Evolutionary conservation across 495 filamentous ascomycete species (phyloP).

Genomic region (Aspergillus haitiensis): DNA sequence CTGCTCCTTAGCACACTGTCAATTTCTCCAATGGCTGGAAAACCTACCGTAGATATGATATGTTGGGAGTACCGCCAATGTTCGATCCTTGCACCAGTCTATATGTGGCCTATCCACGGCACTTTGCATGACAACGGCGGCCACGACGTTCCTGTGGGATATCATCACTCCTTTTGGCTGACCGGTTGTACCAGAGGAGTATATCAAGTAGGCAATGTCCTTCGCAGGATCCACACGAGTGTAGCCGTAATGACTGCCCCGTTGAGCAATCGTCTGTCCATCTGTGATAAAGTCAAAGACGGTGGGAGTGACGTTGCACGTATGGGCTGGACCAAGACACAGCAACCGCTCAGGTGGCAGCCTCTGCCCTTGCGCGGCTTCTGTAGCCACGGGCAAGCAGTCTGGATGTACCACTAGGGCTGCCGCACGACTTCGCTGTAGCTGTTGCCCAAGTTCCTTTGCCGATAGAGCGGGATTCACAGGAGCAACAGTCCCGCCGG

Average conservation of each 20-base stretch:
- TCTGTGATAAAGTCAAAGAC: too few relatives aligned
- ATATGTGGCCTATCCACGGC: slow-evolving; percentile 58
- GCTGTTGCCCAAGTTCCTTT: slow-evolving; percentile 77
- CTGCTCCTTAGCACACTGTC: slow-evolving; percentile 12
- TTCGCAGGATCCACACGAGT: slow-evolving; percentile 31
- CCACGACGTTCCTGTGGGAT: slow-evolving; percentile 71
- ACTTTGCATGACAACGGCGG: slow-evolving; percentile 57
- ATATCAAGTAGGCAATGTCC: slow-evolving; percentile 64
- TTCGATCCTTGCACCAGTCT: slow-evolving; percentile 57
- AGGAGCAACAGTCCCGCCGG: slow-evolving; percentile 71
- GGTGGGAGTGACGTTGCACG: too few relatives aligned
- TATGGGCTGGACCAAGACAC: too few relatives aligned
- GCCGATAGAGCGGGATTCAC: slow-evolving; percentile 79
- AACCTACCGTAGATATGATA: slow-evolving; percentile 78
- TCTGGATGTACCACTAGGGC: slow-evolving; percentile 68
- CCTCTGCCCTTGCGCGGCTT: slow-evolving; percentile 58
- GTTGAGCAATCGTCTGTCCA: not conserved
- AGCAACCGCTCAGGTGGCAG: too few relatives aligned
- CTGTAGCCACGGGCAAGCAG: too few relatives aligned
- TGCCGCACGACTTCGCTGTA: slow-evolving; percentile 69
- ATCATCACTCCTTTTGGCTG: slow-evolving; percentile 84
- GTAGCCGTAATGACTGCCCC: slow-evolving; percentile 23
- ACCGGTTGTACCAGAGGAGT: slow-evolving; percentile 82
- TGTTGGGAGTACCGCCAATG: slow-evolving; percentile 78
- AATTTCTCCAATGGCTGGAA: not conserved